Percentiles rank a stretch among this genome's conserved stretches.
These are phyloP conservation scores for Mucor velutinosus DNA, from an alignment of 371 early-diverging fungal species.

Conservation along the genomic window DNA sequence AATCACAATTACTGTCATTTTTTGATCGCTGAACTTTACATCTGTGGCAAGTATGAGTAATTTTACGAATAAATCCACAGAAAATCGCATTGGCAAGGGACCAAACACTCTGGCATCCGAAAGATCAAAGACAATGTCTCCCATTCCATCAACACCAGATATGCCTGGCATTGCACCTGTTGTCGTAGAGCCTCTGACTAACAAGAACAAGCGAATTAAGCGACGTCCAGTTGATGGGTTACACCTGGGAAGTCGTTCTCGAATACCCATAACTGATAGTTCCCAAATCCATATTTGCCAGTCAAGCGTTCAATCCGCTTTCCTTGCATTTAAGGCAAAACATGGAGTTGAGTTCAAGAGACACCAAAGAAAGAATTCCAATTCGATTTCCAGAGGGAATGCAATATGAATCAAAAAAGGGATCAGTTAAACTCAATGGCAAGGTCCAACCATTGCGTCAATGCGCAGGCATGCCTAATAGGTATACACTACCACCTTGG, in stretches of 20 bases:
- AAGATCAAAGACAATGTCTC: neutral
- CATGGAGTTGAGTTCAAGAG: slow-evolving; percentile 23
- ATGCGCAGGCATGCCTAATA: neutral
- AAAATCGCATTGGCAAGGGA: slow-evolving; percentile 10
- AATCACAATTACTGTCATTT: too few species aligned
- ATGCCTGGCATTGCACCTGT: neutral
- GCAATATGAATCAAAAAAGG: neutral
- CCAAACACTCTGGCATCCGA: neutral
- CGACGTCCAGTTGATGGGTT: neutral
- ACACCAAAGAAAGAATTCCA: slow-evolving; percentile 33
- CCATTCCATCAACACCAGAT: neutral
- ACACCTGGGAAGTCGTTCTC: neutral
- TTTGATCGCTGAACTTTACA: too few species aligned
- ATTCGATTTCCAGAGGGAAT: slow-evolving; percentile 19
- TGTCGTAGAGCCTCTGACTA: neutral
- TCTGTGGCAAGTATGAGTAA: neutral
- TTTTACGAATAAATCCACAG: slow-evolving; percentile 5
- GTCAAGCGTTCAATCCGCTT: slow-evolving; percentile 28
- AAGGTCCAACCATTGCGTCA: neutral
- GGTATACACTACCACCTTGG: slow-evolving; percentile 19
- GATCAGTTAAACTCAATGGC: neutral
- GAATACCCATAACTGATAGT: neutral
- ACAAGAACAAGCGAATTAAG: neutral
- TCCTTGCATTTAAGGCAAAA: slow-evolving; percentile 41
- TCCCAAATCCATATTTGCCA: neutral